A percentile compares a stretch with the other conserved stretches of the same genome.
These are phyloP conservation scores for Lonicera japonica DNA, from an alignment of 129 eudicot species.

Conservation along the genomic window DNA sequence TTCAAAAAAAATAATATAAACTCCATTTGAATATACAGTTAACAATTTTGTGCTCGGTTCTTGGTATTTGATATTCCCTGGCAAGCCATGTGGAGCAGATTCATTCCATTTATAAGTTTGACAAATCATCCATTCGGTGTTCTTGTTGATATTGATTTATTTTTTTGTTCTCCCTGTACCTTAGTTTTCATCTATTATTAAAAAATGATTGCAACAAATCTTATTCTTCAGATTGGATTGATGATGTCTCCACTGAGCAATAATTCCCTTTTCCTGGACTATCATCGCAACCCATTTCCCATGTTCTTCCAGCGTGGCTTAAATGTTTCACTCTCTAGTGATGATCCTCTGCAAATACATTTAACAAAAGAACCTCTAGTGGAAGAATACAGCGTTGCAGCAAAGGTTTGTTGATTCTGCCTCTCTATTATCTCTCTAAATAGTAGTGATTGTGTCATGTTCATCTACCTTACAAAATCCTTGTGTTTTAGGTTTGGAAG, in stretches of 20 bases:
- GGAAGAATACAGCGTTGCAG: conserved; percentile 98
- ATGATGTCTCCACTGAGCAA: conserved; percentile 98
- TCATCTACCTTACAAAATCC: background rate
- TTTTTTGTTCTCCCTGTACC: background rate
- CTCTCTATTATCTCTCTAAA: background rate
- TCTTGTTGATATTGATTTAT: background rate
- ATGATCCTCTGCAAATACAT: conserved; percentile 96
- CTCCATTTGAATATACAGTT: too few relatives aligned
- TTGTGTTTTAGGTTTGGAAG: conserved; percentile 77
- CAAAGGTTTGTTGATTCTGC: conserved; percentile 49
- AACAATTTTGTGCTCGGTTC: too few relatives aligned
- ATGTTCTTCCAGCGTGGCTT: conserved; percentile 96
- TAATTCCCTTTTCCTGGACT: conserved; percentile 88
- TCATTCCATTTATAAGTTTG: too few relatives aligned
- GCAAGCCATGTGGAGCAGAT: too few relatives aligned
- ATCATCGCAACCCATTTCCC: conserved; percentile 93
- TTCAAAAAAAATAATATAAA: too few relatives aligned
- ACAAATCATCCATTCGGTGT: too few relatives aligned
- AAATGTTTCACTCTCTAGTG: conserved; percentile 87
- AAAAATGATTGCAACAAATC: background rate
- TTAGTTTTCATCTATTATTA: background rate
- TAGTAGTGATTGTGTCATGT: conserved; percentile 4
- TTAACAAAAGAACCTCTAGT: conserved; percentile 91
- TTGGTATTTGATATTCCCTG: too few relatives aligned
- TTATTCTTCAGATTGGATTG: conserved; percentile 63